Conservation (phyloP, 495 filamentous ascomycete genomes). For the Immersiella caudata region DNA sequence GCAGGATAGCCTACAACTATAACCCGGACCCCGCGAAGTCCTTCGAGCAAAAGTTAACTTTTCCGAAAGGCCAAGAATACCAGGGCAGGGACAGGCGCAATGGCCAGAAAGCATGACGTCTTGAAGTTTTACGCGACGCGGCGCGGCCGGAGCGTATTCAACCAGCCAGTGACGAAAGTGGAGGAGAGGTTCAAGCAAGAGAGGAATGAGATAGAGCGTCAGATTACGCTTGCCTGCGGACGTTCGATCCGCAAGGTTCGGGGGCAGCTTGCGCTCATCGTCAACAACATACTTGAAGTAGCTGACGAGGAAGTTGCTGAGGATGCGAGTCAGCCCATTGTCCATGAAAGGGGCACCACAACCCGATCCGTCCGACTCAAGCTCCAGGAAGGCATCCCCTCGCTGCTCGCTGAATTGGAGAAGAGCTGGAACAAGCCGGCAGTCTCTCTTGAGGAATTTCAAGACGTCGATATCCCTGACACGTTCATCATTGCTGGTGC, state of each 20-base stretch:
- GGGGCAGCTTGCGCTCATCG: neutral
- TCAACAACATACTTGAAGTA: neutral
- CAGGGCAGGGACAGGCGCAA: constrained; percentile 5
- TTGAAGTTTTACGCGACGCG: neutral
- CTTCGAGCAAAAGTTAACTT: constrained; percentile 28
- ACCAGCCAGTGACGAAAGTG: neutral
- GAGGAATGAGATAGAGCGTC: no score
- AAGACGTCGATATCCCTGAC: neutral
- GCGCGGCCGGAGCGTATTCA: neutral
- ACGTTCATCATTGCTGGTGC: neutral
- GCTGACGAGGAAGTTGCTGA: neutral
- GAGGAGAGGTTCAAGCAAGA: neutral
- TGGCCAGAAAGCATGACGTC: neutral
- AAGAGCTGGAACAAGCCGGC: neutral
- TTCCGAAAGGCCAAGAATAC: constrained; percentile 18
- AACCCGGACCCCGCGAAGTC: neutral
- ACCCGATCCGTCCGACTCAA: neutral
- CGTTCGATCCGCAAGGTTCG: neutral
- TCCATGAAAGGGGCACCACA: neutral
- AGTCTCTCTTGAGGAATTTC: neutral
- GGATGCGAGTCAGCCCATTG: neutral
- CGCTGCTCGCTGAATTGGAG: neutral
- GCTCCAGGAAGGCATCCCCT: neutral
- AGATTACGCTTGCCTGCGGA: neutral
- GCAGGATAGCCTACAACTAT: constrained; percentile 28